A percentile compares a stretch with the other conserved stretches of the same genome.
Evolutionary conservation across 140 eudicot species (phyloP).

Genomic region (Ambrosia hybrid): DNA sequence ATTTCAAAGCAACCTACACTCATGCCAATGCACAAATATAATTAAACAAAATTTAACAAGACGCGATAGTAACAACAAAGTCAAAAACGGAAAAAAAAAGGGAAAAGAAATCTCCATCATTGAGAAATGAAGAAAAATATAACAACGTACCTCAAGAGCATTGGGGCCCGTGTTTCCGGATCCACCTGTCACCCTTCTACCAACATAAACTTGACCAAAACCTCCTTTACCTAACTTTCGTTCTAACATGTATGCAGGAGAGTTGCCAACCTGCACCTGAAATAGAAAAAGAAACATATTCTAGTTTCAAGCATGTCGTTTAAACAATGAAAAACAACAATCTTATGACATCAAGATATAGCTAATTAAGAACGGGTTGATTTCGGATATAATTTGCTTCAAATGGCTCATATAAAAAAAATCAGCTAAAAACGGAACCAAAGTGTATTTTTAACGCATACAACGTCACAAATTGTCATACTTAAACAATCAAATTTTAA

Average conservation of each 20-base stretch:
- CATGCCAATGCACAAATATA: background rate
- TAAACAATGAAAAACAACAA: slow-evolving; percentile 5
- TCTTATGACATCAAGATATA: background rate
- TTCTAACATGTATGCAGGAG: slow-evolving; percentile 53
- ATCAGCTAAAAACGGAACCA: background rate
- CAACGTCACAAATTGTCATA: background rate
- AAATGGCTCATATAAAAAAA: background rate
- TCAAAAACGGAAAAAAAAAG: background rate
- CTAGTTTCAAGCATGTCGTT: background rate
- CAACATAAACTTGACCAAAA: slow-evolving; percentile 64
- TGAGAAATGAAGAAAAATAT: background rate
- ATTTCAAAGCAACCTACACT: slow-evolving; percentile 56
- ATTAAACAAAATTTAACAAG: background rate
- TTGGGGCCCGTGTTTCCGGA: slow-evolving; percentile 40
- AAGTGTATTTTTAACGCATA: background rate
- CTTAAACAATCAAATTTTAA: background rate
- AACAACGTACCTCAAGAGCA: slow-evolving; percentile 52
- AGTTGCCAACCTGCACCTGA: slow-evolving; percentile 58
- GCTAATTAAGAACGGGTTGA: background rate
- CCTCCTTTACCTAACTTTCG: slow-evolving; percentile 63
- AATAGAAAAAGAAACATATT: background rate
- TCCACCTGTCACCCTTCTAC: slow-evolving; percentile 50
- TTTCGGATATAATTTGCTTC: background rate
- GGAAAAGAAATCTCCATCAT: background rate
- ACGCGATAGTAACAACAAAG: background rate